A percentile compares a stretch with the other conserved stretches of the same genome.
phyloP scores from a whole-genome alignment of 345 rosid genomes.

The Melastoma malabathricum region DNA sequence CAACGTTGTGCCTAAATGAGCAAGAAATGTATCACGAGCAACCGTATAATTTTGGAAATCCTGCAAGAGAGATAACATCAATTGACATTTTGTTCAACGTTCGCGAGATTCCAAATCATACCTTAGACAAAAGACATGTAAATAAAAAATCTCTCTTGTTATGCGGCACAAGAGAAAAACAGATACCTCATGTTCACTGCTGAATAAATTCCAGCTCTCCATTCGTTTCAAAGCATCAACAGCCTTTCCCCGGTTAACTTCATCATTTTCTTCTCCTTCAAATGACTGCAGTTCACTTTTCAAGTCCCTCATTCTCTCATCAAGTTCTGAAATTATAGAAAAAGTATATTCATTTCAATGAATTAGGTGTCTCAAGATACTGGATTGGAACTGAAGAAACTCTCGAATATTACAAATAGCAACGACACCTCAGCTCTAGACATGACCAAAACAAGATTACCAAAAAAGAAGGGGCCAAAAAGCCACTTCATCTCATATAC shows the following conservation, averaged over 20 bases:
- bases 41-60: slow-evolving; percentile 87
- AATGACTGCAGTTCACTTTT: slow-evolving; percentile 87
- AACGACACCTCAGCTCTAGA: too few species aligned
- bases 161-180: too few species aligned
- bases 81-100: background rate
- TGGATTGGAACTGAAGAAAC: too few species aligned
- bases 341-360: background rate
- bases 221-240: slow-evolving; percentile 69
- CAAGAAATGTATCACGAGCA: slow-evolving; percentile 93
- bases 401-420: too few species aligned
- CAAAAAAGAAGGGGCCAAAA: too few species aligned
- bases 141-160: slow-evolving; percentile 2
- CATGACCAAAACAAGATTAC: too few species aligned
- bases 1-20: slow-evolving; percentile 86
- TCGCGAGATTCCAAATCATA: too few species aligned
- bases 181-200: slow-evolving; percentile 53
- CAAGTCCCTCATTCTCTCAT: slow-evolving; percentile 90
- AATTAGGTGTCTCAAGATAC: background rate
- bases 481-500: too few species aligned
- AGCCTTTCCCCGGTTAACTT: slow-evolving; percentile 68
- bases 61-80: slow-evolving; percentile 23
- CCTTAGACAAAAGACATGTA: too few species aligned
- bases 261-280: slow-evolving; percentile 80
- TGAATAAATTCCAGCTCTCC: slow-evolving; percentile 97
- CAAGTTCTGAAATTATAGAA: slow-evolving; percentile 60